phyloP scores from a whole-genome alignment of 441 rosid genomes.

The Syzygium syzygioides region DNA sequence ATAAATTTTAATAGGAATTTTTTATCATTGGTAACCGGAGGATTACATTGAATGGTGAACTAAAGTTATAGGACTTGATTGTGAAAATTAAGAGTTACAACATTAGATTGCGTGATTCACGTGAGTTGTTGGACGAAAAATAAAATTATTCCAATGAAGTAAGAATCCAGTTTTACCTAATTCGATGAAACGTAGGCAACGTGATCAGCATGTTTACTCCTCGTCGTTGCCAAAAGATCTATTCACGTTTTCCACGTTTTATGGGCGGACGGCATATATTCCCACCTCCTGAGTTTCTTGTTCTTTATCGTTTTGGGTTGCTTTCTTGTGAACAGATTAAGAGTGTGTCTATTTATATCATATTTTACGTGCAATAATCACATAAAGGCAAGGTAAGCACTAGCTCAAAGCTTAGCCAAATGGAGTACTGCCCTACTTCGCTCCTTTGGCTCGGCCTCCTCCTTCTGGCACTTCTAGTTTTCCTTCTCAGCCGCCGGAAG shows the following conservation, averaged over 20 bases:
- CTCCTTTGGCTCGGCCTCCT: background rate
- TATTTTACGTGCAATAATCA: background rate
- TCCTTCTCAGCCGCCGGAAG: background rate
- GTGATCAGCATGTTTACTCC: background rate
- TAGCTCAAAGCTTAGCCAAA: background rate
- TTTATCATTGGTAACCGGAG: too few species aligned
- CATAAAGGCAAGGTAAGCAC: background rate
- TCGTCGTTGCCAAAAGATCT: background rate
- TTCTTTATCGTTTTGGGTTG: background rate
- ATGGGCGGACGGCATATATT: background rate
- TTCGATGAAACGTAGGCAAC: background rate
- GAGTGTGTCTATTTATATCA: background rate
- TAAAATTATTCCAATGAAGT: background rate
- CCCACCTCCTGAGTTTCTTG: background rate
- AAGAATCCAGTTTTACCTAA: background rate
- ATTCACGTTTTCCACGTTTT: background rate
- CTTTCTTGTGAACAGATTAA: background rate
- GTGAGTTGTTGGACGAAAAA: background rate
- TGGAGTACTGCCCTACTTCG: background rate
- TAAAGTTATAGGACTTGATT: too few species aligned
- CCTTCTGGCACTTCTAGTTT: background rate
- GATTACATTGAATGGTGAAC: too few species aligned
- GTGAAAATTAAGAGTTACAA: background rate
- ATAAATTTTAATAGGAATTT: too few species aligned
- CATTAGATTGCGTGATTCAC: background rate